Evolutionary conservation across 176 grass and related monocot genomes (phyloP), one percentile per base, ranked within the genome.

Genomic region (Oryza brachyantha): DNA sequence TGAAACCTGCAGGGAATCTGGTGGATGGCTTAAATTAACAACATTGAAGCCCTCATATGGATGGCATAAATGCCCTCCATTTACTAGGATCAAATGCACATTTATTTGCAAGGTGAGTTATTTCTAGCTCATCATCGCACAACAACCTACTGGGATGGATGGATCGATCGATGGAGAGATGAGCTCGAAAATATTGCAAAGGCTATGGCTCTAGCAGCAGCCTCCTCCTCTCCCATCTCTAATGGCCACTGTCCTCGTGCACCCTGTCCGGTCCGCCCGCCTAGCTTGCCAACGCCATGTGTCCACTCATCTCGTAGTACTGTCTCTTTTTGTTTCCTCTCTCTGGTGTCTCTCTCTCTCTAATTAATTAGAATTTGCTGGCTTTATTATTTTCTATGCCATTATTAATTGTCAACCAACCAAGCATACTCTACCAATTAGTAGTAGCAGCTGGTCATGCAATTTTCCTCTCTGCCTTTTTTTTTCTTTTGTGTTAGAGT

Each of bases 61-160:
- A 63, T 36, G 79, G 45, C 73, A 54, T 88, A 75, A 88, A 88
- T 84, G 81, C 81, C 8, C 52, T 68, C 68, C 80, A 79, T 83
- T 83, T 74, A 79, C 74, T 83, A 57, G 62, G 75, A 84, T 84
- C 61, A 83, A 88, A 74, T 84, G 80, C 80, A 84, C 86, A 84
- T 84, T 88, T 75, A 88, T 75, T 74, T 41, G 68, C 27, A 26
- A 48, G 54, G 13, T n/a, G 59, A 84, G 68, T 88, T 88, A 84
- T 61, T 79, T 74, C 80, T 67, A 19, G 86, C 54, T 84, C 86
- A 69, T 74, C 81, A 75, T 79, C 62, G 69, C 81, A 10, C 81
- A 84, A 79, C 86, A 38, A 84, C 75, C 75, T 78, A 60, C 70
- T 43, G 70, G 58, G 35, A 36, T 36, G 4, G 52, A 28, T 52